Conservation (phyloP, 495 filamentous ascomycete genomes). For the Darksidea phi region DNA sequence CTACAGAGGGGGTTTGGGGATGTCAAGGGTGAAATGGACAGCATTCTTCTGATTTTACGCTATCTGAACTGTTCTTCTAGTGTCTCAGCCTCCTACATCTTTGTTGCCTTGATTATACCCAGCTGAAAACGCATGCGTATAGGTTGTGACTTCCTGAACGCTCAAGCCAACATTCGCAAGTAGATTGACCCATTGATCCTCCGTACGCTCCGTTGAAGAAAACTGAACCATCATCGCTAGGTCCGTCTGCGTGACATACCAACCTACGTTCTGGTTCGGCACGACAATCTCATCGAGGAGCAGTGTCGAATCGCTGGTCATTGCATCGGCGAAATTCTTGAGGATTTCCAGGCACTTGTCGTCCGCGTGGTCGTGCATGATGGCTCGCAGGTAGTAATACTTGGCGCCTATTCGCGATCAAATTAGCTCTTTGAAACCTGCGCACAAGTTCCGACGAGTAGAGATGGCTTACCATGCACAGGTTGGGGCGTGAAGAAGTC, state of each 20-base stretch:
- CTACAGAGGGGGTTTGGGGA: too few species aligned
- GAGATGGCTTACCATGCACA: background rate
- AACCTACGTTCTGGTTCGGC: conserved; percentile 23
- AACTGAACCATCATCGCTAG: conserved; percentile 10
- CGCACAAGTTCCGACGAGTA: background rate
- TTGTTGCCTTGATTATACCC: background rate
- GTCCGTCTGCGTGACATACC: conserved; percentile 15
- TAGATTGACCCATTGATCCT: background rate
- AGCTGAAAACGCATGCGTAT: conserved; percentile 1
- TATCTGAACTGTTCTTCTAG: too few species aligned
- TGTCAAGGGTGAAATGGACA: too few species aligned
- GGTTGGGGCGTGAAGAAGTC: conserved; percentile 7
- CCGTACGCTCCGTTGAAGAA: conserved; percentile 3
- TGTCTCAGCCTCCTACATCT: too few species aligned
- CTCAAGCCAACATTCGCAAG: conserved; percentile 1
- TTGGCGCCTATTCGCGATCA: conserved; percentile 38
- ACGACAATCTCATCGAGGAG: conserved; percentile 52
- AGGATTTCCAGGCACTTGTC: conserved; percentile 46
- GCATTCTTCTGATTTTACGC: too few species aligned
- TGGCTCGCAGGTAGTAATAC: conserved; percentile 50
- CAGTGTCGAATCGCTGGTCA: conserved; percentile 45
- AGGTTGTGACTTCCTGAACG: background rate
- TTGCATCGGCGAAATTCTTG: conserved; percentile 39
- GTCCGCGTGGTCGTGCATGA: conserved; percentile 51
- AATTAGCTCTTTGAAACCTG: too few species aligned